These are phyloP conservation scores for Cladosporium oxysporum DNA, from an alignment of 2,329 filamentous ascomycete species.

Conservation along the genomic window DNA sequence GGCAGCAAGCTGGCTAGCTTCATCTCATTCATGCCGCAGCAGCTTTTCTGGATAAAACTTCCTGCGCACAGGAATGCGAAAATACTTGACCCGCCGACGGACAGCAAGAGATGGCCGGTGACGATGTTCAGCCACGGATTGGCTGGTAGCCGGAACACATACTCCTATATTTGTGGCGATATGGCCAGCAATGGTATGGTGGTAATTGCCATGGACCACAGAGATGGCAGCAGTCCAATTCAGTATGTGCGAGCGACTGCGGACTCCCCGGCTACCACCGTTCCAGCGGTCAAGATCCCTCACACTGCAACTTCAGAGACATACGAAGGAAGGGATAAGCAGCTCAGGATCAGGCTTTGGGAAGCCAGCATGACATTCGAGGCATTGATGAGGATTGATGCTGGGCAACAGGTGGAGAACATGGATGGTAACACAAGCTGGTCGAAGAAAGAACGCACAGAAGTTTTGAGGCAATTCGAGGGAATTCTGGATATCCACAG, in stretches of 20 bases:
- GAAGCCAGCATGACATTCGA: conserved; percentile 73
- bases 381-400: conserved; percentile 66
- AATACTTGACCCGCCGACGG: conserved; percentile 53
- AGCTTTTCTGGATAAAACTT: conserved; percentile 72
- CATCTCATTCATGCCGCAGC: conserved; percentile 53
- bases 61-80: conserved; percentile 72
- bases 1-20: conserved; percentile 39
- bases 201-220: conserved; percentile 78
- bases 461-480: conserved; percentile 60
- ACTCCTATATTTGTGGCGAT: conserved; percentile 79
- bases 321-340: conserved; percentile 66
- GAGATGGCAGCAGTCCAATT: conserved; percentile 78
- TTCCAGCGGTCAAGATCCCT: conserved; percentile 51
- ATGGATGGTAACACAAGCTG: conserved; percentile 45
- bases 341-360: conserved; percentile 75
- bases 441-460: conserved; percentile 39
- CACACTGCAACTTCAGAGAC: conserved; percentile 66
- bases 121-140: conserved; percentile 86
- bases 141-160: conserved; percentile 77
- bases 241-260: conserved; percentile 66
- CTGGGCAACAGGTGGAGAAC: conserved; percentile 50
- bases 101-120: conserved; percentile 69
- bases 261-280: conserved; percentile 41
- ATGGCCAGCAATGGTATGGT: conserved; percentile 79
- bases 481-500: conserved; percentile 66